Percentiles rank a stretch among this genome's conserved stretches.
phyloP scores from a whole-genome alignment of 805 yeast genomes.

The Candida tallmaniae region DNA sequence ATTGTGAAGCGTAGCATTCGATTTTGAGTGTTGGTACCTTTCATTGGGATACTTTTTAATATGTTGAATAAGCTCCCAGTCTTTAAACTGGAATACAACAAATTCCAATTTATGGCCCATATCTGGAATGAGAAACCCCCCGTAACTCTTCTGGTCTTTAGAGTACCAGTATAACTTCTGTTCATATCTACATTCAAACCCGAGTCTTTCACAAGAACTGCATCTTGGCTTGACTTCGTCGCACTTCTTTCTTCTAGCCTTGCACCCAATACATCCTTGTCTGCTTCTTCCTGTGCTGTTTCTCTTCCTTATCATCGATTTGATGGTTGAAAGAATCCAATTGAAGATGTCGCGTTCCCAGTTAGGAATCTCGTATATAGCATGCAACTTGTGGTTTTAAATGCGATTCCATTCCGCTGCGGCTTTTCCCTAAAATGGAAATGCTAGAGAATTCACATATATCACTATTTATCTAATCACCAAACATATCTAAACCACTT shows the following conservation, averaged over 20 bases:
- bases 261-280: slow-evolving; percentile 64
- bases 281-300: slow-evolving; percentile 31
- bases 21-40: not conserved
- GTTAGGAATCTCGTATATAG: too few relatives aligned
- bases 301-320: slow-evolving; percentile 2
- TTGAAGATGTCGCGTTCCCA: too few relatives aligned
- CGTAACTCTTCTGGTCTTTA: slow-evolving; percentile 10
- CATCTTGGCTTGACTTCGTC: slow-evolving; percentile 47
- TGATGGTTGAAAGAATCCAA: not conserved
- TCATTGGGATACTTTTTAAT: slow-evolving; percentile 11
- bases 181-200: slow-evolving; percentile 38
- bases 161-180: slow-evolving; percentile 14
- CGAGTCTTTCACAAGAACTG: slow-evolving; percentile 44
- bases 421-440: too few relatives aligned
- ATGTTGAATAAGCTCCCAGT: slow-evolving; percentile 9
- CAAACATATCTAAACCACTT: slow-evolving; percentile 19
- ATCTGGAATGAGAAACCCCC: not conserved
- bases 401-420: not conserved
- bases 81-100: not conserved
- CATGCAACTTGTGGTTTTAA: too few relatives aligned
- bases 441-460: not conserved
- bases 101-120: not conserved
- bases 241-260: slow-evolving; percentile 56
- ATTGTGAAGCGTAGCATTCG: slow-evolving; percentile 1
- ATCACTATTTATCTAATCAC: slow-evolving; percentile 2